phyloP scores from a whole-genome alignment of 73 alveolate genomes.

The Halteria grandinella region DNA sequence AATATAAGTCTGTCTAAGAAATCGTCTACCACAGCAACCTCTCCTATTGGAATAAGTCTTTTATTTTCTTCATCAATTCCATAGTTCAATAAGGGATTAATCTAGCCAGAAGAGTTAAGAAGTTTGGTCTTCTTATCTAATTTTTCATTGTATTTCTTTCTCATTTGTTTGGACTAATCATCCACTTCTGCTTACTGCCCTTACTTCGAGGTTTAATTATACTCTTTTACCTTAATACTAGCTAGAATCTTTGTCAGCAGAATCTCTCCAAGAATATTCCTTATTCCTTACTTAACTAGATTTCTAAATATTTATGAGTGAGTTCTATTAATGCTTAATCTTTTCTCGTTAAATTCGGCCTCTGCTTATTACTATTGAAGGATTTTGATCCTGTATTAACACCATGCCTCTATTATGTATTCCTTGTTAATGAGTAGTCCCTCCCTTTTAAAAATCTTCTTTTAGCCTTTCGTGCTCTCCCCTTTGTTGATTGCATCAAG shows the following conservation, averaged over 20 bases:
- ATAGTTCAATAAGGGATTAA: not conserved
- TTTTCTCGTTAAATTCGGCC: slow-evolving; percentile 9
- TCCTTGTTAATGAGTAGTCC: slow-evolving; percentile 36
- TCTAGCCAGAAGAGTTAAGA: slow-evolving; percentile 1
- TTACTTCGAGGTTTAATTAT: too few species aligned
- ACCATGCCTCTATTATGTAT: slow-evolving; percentile 63
- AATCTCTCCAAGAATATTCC: slow-evolving; percentile 39
- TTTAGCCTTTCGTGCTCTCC: slow-evolving; percentile 20
- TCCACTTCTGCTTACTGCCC: too few species aligned
- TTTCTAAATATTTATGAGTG: not conserved
- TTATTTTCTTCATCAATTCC: slow-evolving; percentile 17
- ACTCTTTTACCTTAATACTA: slow-evolving; percentile 28
- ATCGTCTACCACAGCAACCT: slow-evolving; percentile 54
- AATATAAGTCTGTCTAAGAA: slow-evolving; percentile 44
- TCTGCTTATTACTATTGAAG: too few species aligned
- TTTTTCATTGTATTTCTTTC: slow-evolving; percentile 1
- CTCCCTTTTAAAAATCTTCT: too few species aligned
- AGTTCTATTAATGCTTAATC: slow-evolving; percentile 8
- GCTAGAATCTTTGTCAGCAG: slow-evolving; percentile 42
- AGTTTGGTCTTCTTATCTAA: slow-evolving; percentile 24
- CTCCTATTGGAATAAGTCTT: slow-evolving; percentile 43
- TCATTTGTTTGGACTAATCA: not conserved
- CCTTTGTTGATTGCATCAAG: not conserved
- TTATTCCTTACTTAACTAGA: not conserved
- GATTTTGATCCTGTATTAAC: slow-evolving; percentile 54